phyloP scores from a whole-genome alignment of 148 eudicot genomes.

The Nyssa sinensis region DNA sequence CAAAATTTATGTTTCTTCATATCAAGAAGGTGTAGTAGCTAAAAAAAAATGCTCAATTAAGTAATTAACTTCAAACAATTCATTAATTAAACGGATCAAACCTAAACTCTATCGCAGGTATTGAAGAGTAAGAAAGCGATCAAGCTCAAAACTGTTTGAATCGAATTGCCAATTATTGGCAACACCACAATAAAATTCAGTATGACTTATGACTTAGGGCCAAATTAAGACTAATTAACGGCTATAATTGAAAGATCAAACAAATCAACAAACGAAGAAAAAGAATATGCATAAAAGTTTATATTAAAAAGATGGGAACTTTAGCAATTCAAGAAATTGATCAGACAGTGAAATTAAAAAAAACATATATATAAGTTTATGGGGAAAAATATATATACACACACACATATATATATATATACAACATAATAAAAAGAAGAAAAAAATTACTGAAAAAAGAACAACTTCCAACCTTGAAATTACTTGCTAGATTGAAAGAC shows the following conservation, averaged over 20 bases:
- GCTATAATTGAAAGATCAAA: background rate
- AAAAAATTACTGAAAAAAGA: background rate
- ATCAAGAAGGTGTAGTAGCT: background rate
- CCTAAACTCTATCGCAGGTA: background rate
- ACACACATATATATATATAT: background rate
- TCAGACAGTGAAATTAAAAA: background rate
- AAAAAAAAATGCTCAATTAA: too few relatives aligned
- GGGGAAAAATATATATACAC: too few relatives aligned
- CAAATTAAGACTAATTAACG: slow-evolving; percentile 8
- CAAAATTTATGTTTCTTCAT: background rate
- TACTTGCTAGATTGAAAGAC: background rate
- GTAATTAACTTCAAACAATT: too few relatives aligned
- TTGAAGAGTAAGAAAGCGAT: slow-evolving; percentile 7
- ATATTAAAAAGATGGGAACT: background rate
- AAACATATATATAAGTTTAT: background rate
- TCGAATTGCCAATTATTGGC: background rate
- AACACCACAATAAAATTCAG: background rate
- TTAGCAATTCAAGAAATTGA: background rate
- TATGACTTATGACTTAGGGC: background rate
- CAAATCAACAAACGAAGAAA: background rate
- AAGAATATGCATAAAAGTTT: background rate
- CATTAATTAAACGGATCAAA: background rate
- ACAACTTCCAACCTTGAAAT: background rate
- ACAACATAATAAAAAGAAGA: background rate
- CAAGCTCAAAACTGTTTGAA: background rate